phyloP scores from a whole-genome alignment of 345 rosid species.

The Eucalyptus curtisii region DNA sequence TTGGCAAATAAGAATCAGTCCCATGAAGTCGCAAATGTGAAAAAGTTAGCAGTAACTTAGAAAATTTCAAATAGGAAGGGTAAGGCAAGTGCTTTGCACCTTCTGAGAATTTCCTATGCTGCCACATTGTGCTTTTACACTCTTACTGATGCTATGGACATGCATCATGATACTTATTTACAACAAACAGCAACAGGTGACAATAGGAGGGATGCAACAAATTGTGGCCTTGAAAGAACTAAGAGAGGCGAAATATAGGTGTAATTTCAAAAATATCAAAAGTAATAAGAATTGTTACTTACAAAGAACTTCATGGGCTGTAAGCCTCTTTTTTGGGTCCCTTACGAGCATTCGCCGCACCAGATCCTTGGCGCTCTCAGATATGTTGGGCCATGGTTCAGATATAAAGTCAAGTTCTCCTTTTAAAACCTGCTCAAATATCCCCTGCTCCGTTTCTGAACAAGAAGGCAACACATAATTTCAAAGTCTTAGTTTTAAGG shows the following conservation, averaged over 20 bases:
- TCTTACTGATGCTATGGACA: neutral
- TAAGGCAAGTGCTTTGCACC: neutral
- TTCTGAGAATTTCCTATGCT: neutral
- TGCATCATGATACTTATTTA: neutral
- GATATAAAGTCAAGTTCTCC: constrained; percentile 85
- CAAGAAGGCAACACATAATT: neutral
- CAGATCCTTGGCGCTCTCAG: constrained; percentile 81
- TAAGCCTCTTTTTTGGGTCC: constrained; percentile 73
- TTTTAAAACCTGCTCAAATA: constrained; percentile 89
- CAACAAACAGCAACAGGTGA: neutral
- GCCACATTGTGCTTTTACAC: neutral
- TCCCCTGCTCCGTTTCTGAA: constrained; percentile 94
- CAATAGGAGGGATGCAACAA: neutral
- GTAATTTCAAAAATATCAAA: neutral
- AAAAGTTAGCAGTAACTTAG: neutral
- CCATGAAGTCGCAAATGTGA: neutral
- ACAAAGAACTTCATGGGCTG: constrained; percentile 89
- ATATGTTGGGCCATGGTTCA: constrained; percentile 96
- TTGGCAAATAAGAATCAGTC: neutral
- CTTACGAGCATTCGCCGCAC: constrained; percentile 77
- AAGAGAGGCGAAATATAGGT: neutral
- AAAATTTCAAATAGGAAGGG: neutral
- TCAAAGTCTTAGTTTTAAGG: neutral
- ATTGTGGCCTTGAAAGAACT: neutral
- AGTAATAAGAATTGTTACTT: constrained; percentile 11